Evolutionary conservation across 2,329 filamentous ascomycete genomes (phyloP).

Genomic region (Aspergillus aculeatus): DNA sequence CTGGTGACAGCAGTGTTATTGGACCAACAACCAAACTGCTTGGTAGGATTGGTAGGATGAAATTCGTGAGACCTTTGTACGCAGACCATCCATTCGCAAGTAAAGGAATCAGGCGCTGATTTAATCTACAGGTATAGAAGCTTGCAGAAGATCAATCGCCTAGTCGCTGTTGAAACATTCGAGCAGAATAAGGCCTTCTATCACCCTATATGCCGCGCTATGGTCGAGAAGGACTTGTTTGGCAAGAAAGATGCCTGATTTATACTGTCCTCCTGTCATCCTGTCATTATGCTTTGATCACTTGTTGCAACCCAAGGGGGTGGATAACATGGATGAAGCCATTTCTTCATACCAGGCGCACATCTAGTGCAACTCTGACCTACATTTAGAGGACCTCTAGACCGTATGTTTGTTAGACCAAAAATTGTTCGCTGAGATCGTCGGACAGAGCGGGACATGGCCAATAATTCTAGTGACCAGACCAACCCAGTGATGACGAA

Average conservation of each 20-base stretch:
- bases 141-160: conserved; percentile 70
- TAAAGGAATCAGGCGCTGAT: conserved; percentile 14
- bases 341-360: too few species aligned
- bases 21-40: conserved; percentile 71
- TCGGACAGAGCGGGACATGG: too few species aligned
- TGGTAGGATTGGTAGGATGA: conserved; percentile 87
- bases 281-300: not conserved
- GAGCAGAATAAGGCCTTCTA: conserved; percentile 88
- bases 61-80: conserved; percentile 86
- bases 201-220: conserved; percentile 83
- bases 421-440: too few species aligned
- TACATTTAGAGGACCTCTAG: too few species aligned
- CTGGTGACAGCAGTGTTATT: conserved; percentile 68
- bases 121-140: conserved; percentile 52
- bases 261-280: not conserved
- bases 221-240: conserved; percentile 82
- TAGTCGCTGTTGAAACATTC: conserved; percentile 78
- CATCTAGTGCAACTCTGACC: too few species aligned
- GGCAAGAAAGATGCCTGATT: conserved; percentile 35
- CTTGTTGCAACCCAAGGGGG: too few species aligned
- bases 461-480: too few species aligned
- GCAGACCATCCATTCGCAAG: conserved; percentile 3
- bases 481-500: not conserved
- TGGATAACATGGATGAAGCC: too few species aligned
- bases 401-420: too few species aligned